Conservation (phyloP, 2,329 filamentous ascomycete species). For the Ceratocystiopsis minuta region DNA sequence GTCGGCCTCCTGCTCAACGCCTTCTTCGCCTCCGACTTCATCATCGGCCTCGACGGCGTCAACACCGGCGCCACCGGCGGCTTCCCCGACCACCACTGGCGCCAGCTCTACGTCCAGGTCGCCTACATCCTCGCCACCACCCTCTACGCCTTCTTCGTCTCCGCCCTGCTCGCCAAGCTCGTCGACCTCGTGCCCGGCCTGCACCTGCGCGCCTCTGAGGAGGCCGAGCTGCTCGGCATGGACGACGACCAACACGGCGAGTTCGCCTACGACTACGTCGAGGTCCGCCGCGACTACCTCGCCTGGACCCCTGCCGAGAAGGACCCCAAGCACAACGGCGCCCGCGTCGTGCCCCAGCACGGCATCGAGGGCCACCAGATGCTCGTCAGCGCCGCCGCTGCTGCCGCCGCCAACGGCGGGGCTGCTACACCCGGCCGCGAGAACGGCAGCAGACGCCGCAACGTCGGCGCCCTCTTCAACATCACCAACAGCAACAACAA, state of each 20-base stretch:
- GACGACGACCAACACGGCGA: conserved; percentile 82
- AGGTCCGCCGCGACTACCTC: conserved; percentile 74
- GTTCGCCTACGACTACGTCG: conserved; percentile 80
- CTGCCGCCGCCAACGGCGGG: neutral
- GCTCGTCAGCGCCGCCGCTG: conserved; percentile 18
- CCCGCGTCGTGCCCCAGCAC: conserved; percentile 47
- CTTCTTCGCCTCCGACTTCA: conserved; percentile 49
- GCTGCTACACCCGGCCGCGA: neutral
- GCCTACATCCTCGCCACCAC: conserved; percentile 53
- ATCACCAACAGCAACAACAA: neutral
- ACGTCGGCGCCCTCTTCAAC: neutral
- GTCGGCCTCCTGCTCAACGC: conserved; percentile 56
- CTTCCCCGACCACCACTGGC: conserved; percentile 59
- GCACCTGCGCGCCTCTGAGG: conserved; percentile 60
- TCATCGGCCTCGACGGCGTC: conserved; percentile 60
- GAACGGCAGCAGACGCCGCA: neutral
- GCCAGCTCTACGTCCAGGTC: conserved; percentile 61
- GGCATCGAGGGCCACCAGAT: conserved; percentile 54
- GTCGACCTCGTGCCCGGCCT: conserved; percentile 64
- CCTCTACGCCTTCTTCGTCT: conserved; percentile 56
- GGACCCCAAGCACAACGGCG: conserved; percentile 41
- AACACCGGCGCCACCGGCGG: conserved; percentile 49
- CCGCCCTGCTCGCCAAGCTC: conserved; percentile 51
- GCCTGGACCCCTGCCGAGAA: conserved; percentile 66
- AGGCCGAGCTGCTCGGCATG: conserved; percentile 74